phyloP scores from a whole-genome alignment of 768 basidiomycete species.

The Boletus tomentosulus region DNA sequence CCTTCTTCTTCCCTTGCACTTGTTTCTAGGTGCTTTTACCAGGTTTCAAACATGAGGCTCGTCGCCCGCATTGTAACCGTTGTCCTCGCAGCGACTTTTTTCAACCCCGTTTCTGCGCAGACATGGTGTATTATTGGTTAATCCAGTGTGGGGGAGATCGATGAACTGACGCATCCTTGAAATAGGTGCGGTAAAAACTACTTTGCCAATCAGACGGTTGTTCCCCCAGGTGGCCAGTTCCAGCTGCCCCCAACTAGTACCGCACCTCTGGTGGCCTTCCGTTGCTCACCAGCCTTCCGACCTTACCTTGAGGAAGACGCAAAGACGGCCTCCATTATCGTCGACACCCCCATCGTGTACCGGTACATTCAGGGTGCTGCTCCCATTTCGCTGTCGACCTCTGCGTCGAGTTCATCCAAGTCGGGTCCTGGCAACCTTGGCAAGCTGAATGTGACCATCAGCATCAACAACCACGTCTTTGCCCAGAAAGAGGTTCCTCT shows the following conservation, averaged over 20 bases:
- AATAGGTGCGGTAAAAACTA: conserved; percentile 51
- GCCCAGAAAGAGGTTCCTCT: conserved; percentile 32
- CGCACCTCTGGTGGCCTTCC: conserved; percentile 40
- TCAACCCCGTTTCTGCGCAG: conserved; percentile 18
- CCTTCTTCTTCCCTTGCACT: background rate
- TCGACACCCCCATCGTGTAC: conserved; percentile 39
- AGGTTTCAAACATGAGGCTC: conserved; percentile 16
- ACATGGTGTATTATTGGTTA: conserved; percentile 17
- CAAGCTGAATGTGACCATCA: conserved; percentile 28
- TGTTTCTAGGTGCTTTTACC: background rate
- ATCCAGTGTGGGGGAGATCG: too few species aligned
- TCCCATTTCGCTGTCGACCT: conserved; percentile 24
- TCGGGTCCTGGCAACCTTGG: conserved; percentile 5
- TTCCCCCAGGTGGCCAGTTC: conserved; percentile 46
- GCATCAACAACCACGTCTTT: conserved; percentile 21
- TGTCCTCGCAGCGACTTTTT: conserved; percentile 9
- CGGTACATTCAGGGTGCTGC: conserved; percentile 32
- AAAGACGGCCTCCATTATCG: conserved; percentile 22
- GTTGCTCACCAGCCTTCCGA: conserved; percentile 43
- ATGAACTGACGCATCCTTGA: background rate
- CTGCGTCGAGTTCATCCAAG: background rate
- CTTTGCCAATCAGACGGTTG: conserved; percentile 37
- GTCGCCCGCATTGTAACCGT: background rate
- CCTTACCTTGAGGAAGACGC: conserved; percentile 46
- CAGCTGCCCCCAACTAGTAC: conserved; percentile 31